phyloP scores from a whole-genome alignment of 257 asterid species.

The Solanum virginianum region DNA sequence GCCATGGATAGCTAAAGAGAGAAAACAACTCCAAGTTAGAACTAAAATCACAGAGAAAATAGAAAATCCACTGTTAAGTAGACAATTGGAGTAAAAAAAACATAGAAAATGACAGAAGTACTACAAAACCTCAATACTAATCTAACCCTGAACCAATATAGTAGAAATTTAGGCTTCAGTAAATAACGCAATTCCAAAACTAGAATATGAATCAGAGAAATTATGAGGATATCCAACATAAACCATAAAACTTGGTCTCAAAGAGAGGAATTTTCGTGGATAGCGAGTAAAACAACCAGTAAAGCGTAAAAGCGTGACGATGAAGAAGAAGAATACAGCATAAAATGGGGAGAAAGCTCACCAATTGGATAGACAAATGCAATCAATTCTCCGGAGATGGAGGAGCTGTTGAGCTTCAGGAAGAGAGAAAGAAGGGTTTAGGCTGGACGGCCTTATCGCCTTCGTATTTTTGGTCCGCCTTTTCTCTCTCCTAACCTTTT shows the following conservation, averaged over 20 bases:
- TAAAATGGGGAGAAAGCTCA: neutral
- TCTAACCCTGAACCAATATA: neutral
- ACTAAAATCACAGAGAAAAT: neutral
- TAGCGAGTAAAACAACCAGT: neutral
- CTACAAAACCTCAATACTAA: neutral
- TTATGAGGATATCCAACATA: neutral
- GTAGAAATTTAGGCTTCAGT: neutral
- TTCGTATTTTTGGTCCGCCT: neutral
- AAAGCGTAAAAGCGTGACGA: neutral
- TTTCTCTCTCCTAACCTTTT: neutral
- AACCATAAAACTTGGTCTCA: neutral
- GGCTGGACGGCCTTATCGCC: slow-evolving; percentile 4
- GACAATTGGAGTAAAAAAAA: neutral
- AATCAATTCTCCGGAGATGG: neutral
- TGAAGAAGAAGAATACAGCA: neutral
- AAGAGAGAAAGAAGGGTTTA: neutral
- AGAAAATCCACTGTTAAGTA: too few species aligned
- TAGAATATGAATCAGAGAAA: neutral
- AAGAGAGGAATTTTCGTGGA: neutral
- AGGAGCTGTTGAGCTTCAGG: neutral
- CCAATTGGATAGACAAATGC: neutral
- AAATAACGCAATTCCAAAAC: neutral
- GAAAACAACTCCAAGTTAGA: neutral
- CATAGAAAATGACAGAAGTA: neutral
- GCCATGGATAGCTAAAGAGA: slow-evolving; percentile 49